phyloP scores from a whole-genome alignment of 495 filamentous ascomycete species.

The Pseudevernia furfuracea region DNA sequence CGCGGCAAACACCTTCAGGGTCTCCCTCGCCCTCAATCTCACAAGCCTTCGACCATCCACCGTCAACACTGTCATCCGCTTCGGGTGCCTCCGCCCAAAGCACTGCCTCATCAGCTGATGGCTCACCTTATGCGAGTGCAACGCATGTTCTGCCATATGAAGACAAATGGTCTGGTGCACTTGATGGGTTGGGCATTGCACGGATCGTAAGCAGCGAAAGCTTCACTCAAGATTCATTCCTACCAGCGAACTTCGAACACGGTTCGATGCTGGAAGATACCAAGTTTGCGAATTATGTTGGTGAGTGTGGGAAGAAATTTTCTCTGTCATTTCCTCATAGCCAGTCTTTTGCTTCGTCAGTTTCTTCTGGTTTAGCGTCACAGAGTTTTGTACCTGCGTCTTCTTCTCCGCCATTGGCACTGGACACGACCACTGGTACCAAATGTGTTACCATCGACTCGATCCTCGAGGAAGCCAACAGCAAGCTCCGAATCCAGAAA shows the following conservation, averaged over 20 bases:
- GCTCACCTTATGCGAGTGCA: slow-evolving; percentile 67
- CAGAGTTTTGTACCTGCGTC: slow-evolving; percentile 24
- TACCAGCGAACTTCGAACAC: slow-evolving; percentile 48
- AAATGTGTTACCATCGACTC: slow-evolving; percentile 27
- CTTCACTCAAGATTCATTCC: slow-evolving; percentile 39
- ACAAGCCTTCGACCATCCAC: slow-evolving; percentile 38
- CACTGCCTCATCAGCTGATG: slow-evolving; percentile 71
- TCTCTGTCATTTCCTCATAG: slow-evolving; percentile 21
- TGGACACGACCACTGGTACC: slow-evolving; percentile 17
- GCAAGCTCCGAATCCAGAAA: slow-evolving; percentile 23
- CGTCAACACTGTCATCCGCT: slow-evolving; percentile 57
- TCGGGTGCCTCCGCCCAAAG: slow-evolving; percentile 63
- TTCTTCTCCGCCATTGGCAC: slow-evolving; percentile 23
- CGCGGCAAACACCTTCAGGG: slow-evolving; percentile 21
- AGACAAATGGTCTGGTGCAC: slow-evolving; percentile 53
- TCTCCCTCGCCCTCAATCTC: slow-evolving; percentile 27
- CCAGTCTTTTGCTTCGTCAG: slow-evolving; percentile 14
- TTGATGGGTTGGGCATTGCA: slow-evolving; percentile 54
- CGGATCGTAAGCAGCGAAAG: slow-evolving; percentile 58
- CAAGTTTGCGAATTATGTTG: slow-evolving; percentile 61
- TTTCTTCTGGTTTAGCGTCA: slow-evolving; percentile 32
- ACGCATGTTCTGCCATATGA: slow-evolving; percentile 49
- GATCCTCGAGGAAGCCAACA: slow-evolving; percentile 31
- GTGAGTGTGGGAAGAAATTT: slow-evolving; percentile 57
- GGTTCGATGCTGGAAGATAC: slow-evolving; percentile 48